A percentile compares a stretch with the other conserved stretches of the same genome.
phyloP scores from a whole-genome alignment of 495 filamentous ascomycete genomes.

The Trichoderma asperelloides region DNA sequence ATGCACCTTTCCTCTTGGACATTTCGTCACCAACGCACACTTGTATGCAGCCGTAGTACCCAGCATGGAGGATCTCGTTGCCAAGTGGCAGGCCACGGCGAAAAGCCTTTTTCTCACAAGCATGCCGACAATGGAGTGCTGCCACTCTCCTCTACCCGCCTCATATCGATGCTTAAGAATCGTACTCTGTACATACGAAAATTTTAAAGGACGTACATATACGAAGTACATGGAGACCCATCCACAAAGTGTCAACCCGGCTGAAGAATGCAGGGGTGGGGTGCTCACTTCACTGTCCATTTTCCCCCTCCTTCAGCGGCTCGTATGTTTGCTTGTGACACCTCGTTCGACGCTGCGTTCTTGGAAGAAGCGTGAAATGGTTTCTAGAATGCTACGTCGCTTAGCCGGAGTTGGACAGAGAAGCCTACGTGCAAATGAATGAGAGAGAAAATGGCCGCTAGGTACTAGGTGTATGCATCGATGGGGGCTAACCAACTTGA shows the following conservation, averaged over 20 bases:
- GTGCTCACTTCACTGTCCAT: not conserved
- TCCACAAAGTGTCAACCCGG: not conserved
- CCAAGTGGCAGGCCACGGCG: not conserved
- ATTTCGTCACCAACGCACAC: not conserved
- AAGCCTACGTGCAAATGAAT: not conserved
- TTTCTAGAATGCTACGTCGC: slow-evolving; percentile 1
- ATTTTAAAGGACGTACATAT: not conserved
- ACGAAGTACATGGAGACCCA: not conserved
- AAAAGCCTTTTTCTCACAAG: not conserved
- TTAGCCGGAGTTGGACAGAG: not conserved
- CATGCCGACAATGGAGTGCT: not conserved
- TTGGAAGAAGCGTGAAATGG: not conserved
- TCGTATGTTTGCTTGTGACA: not conserved
- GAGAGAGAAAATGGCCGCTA: not conserved
- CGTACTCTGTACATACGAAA: not conserved
- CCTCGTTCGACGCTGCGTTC: not conserved
- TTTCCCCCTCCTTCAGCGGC: not conserved
- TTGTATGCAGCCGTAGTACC: not conserved
- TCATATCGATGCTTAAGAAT: not conserved
- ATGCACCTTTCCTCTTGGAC: not conserved
- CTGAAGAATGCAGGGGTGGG: not conserved
- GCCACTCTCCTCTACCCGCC: not conserved
- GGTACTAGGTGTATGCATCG: not conserved
- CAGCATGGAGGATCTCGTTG: not conserved
- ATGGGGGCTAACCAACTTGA: not conserved